Conservation (phyloP, 192 early-diverging fungal species). For the Coemansia sp. region DNA sequence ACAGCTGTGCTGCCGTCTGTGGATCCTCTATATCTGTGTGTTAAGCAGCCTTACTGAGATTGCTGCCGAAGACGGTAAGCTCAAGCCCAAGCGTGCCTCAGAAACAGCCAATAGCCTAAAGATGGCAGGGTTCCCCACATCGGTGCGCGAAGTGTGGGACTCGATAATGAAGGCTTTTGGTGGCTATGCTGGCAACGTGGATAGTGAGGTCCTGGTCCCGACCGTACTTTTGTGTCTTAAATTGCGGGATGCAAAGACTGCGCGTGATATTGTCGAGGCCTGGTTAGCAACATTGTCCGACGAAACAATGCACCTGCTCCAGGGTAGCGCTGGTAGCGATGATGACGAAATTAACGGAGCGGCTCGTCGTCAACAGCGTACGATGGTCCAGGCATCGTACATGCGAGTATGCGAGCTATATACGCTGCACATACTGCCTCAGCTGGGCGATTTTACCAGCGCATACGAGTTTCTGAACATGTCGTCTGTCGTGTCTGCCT, state of each 20-base stretch:
- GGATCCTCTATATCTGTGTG: slow-evolving; percentile 52
- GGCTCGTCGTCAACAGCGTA: slow-evolving; percentile 20
- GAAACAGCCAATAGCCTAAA: neutral
- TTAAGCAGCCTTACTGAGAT: slow-evolving; percentile 45
- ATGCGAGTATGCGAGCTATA: slow-evolving; percentile 51
- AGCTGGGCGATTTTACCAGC: slow-evolving; percentile 35
- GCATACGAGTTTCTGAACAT: slow-evolving; percentile 34
- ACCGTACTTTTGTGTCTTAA: slow-evolving; percentile 47
- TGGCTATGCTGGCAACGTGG: slow-evolving; percentile 37
- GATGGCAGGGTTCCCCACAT: slow-evolving; percentile 22
- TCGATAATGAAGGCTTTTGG: slow-evolving; percentile 40
- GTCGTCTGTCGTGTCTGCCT: slow-evolving; percentile 12
- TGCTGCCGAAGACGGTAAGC: slow-evolving; percentile 29
- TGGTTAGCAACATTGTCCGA: slow-evolving; percentile 47
- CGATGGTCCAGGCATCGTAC: slow-evolving; percentile 45
- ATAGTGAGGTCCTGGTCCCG: slow-evolving; percentile 51
- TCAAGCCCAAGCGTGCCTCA: slow-evolving; percentile 14
- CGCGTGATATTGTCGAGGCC: slow-evolving; percentile 46
- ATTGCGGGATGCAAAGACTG: slow-evolving; percentile 44
- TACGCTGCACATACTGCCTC: slow-evolving; percentile 46
- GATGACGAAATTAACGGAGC: slow-evolving; percentile 1
- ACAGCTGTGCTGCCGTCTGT: slow-evolving; percentile 49
- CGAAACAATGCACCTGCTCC: slow-evolving; percentile 35
- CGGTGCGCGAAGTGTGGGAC: slow-evolving; percentile 39
- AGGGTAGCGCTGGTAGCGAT: neutral